A percentile compares a stretch with the other conserved stretches of the same genome.
These are phyloP conservation scores for Rhynchosporium agropyri DNA, from an alignment of 2,329 filamentous ascomycete genomes.

Conservation along the genomic window DNA sequence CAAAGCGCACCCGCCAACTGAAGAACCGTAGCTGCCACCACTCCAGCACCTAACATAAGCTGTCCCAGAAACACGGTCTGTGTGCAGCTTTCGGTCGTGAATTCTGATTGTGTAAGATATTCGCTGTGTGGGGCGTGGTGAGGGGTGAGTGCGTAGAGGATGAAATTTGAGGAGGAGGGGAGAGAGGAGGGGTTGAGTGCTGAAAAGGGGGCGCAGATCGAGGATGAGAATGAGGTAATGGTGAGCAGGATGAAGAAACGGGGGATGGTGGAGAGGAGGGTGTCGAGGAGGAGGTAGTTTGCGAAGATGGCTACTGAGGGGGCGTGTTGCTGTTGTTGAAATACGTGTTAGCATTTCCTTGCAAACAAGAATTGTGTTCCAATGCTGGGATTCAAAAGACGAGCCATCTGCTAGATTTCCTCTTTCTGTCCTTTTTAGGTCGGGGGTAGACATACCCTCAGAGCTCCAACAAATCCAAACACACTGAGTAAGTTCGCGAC, in stretches of 20 bases:
- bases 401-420: too few species aligned
- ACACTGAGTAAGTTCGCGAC: conserved; percentile 46
- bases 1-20: conserved; percentile 38
- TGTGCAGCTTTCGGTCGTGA: conserved; percentile 14
- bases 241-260: conserved; percentile 37
- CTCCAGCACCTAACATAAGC: conserved; percentile 31
- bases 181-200: conserved; percentile 9
- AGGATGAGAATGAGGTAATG: conserved; percentile 31
- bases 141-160: conserved; percentile 6
- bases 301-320: conserved; percentile 39
- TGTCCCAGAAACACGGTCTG: conserved; percentile 27
- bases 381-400: too few species aligned
- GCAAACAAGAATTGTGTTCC: too few species aligned
- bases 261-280: conserved; percentile 37
- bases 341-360: too few species aligned
- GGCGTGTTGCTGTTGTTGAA: conserved; percentile 35
- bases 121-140: conserved; percentile 3
- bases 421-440: background rate
- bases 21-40: conserved; percentile 34
- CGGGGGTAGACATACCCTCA: conserved; percentile 44
- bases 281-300: conserved; percentile 42
- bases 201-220: conserved; percentile 25
- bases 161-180: background rate
- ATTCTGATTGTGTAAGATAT: conserved; percentile 1
- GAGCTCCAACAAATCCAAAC: conserved; percentile 47